Evolutionary conservation across 129 eudicot genomes (phyloP).

Genomic region (Centella asiatica): DNA sequence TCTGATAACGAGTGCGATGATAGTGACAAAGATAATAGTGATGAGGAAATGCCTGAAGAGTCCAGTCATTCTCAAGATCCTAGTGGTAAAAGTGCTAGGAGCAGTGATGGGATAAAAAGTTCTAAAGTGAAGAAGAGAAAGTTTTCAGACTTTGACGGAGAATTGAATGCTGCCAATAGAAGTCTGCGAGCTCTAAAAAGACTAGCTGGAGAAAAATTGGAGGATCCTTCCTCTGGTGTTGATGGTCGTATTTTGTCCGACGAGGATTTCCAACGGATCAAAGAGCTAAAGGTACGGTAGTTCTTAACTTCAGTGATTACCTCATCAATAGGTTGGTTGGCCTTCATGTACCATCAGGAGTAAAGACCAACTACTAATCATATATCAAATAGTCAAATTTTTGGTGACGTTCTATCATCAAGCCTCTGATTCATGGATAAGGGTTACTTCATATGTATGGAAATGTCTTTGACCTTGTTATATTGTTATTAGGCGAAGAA

Average conservation of each 20-base stretch:
- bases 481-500: conserved; percentile 57
- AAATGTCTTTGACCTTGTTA: background rate
- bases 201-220: conserved; percentile 52
- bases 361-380: background rate
- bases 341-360: background rate
- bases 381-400: background rate
- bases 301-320: background rate
- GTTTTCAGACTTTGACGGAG: conserved; percentile 60
- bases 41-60: conserved; percentile 26
- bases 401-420: background rate
- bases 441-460: background rate
- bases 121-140: conserved; percentile 57
- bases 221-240: conserved; percentile 12
- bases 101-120: conserved; percentile 7
- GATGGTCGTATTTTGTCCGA: conserved; percentile 76
- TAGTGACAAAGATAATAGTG: conserved; percentile 18
- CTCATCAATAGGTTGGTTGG: background rate
- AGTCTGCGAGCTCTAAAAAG: conserved; percentile 89
- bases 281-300: conserved; percentile 52
- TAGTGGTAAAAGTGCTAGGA: background rate
- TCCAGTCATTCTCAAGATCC: conserved; percentile 17
- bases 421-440: background rate
- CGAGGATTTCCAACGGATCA: conserved; percentile 83
- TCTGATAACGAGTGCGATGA: background rate
- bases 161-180: conserved; percentile 52